A percentile compares a stretch with the other conserved stretches of the same genome.
phyloP scores from a whole-genome alignment of 2,329 filamentous ascomycete species.

The Colletotrichum gigasporum region DNA sequence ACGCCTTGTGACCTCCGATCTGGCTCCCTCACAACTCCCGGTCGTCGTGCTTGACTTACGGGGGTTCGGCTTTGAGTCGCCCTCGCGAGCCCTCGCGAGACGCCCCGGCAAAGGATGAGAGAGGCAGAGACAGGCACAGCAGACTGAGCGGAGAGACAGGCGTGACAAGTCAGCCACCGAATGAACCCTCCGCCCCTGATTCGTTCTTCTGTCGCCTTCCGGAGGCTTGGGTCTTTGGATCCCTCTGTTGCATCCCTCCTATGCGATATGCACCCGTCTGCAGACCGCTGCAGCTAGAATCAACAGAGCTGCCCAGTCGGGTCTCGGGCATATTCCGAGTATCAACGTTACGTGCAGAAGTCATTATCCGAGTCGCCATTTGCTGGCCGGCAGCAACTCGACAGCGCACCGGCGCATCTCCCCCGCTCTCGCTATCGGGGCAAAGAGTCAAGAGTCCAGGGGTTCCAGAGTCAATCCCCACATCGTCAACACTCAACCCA shows the following conservation, averaged over 20 bases:
- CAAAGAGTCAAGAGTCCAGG: neutral
- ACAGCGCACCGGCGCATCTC: slow-evolving; percentile 6
- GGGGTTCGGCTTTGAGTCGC: too few relatives aligned
- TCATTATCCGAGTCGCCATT: neutral
- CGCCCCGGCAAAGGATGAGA: neutral
- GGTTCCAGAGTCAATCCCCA: slow-evolving; percentile 4
- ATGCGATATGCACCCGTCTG: slow-evolving; percentile 5
- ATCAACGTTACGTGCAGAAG: slow-evolving; percentile 15
- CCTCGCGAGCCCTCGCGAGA: neutral
- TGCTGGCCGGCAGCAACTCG: neutral
- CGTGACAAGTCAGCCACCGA: neutral
- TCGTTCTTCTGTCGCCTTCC: neutral
- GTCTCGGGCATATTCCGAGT: slow-evolving; percentile 28
- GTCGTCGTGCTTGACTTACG: neutral
- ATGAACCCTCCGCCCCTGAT: neutral
- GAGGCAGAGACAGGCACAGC: neutral
- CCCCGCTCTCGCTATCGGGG: slow-evolving; percentile 23
- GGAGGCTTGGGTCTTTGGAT: neutral
- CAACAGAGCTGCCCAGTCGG: slow-evolving; percentile 3
- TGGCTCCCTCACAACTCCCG: slow-evolving; percentile 2
- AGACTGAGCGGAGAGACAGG: neutral
- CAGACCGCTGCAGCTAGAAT: slow-evolving; percentile 15
- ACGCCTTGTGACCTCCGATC: slow-evolving; percentile 1
- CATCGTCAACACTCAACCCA: neutral
- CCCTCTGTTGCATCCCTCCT: neutral